These are phyloP conservation scores for Leishmania major DNA, from an alignment of 208 protist genomes.

Conservation along the genomic window DNA sequence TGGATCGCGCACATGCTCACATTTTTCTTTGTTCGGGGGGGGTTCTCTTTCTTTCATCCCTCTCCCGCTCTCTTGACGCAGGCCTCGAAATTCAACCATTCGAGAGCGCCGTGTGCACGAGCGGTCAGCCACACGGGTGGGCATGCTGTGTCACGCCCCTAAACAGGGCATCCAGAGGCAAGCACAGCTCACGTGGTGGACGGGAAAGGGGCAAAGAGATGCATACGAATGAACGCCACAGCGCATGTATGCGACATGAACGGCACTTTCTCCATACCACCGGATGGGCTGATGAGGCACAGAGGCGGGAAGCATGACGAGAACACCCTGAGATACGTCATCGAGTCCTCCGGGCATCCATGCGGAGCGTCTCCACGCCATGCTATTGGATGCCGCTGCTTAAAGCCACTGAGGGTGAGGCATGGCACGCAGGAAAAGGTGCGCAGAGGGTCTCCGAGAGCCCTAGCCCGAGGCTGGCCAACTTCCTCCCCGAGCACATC, in stretches of 20 bases:
- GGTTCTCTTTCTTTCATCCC: not conserved
- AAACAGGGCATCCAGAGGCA: not conserved
- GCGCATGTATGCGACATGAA: not conserved
- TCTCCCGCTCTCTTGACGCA: not conserved
- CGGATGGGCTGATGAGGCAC: not conserved
- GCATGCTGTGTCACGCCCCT: not conserved
- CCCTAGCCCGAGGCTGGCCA: not conserved
- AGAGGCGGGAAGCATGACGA: not conserved
- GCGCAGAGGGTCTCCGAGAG: not conserved
- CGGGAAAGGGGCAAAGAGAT: not conserved
- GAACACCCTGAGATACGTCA: not conserved
- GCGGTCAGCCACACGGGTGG: not conserved
- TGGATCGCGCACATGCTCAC: not conserved
- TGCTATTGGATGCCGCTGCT: not conserved
- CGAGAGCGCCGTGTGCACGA: not conserved
- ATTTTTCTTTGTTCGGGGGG: not conserved
- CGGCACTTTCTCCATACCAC: not conserved
- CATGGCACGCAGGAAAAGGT: not conserved
- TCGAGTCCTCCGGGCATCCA: not conserved
- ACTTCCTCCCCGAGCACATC: not conserved
- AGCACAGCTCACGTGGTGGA: not conserved
- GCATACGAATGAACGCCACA: not conserved
- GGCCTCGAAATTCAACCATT: not conserved
- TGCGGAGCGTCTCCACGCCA: not conserved
- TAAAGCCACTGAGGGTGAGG: not conserved